Evolutionary conservation across 2,329 filamentous ascomycete genomes (phyloP).

Genomic region (Ascomycota sp.): DNA sequence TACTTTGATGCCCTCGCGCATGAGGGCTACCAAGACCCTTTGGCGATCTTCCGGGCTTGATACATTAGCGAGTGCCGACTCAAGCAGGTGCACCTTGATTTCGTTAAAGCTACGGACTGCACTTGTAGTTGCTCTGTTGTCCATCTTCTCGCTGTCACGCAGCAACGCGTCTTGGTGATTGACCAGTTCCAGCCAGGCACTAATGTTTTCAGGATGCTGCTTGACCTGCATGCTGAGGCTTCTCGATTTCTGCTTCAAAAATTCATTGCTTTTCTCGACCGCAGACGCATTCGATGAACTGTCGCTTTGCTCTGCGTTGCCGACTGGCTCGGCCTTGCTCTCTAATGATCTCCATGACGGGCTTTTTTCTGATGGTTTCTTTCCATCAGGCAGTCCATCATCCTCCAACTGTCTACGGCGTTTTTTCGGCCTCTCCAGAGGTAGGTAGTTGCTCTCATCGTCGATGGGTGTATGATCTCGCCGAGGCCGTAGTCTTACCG

Average conservation of each 20-base stretch:
- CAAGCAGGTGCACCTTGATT: constrained; percentile 60
- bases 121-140: constrained; percentile 28
- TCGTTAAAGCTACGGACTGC: constrained; percentile 53
- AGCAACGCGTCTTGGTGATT: constrained; percentile 55
- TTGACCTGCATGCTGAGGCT: constrained; percentile 44
- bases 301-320: constrained; percentile 27
- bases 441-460: constrained; percentile 25
- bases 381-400: constrained; percentile 21
- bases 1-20: constrained; percentile 52
- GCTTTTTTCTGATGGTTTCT: too few species aligned
- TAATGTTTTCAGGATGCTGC: constrained; percentile 42
- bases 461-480: constrained; percentile 6
- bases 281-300: constrained; percentile 18
- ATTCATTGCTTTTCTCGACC: constrained; percentile 16
- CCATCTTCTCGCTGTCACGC: constrained; percentile 21
- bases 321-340: constrained; percentile 34
- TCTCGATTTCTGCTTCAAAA: constrained; percentile 32
- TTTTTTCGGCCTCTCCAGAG: constrained; percentile 22
- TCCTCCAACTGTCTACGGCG: constrained; percentile 14
- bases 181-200: constrained; percentile 62
- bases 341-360: constrained; percentile 46
- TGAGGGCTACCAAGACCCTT: constrained; percentile 42
- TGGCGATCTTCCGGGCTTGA: constrained; percentile 26
- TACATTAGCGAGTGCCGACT: constrained; percentile 49
- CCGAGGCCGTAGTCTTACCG: constrained; percentile 18